Evolutionary conservation across 768 basidiomycete genomes (phyloP).

Genomic region (Clathrus columnatus): DNA sequence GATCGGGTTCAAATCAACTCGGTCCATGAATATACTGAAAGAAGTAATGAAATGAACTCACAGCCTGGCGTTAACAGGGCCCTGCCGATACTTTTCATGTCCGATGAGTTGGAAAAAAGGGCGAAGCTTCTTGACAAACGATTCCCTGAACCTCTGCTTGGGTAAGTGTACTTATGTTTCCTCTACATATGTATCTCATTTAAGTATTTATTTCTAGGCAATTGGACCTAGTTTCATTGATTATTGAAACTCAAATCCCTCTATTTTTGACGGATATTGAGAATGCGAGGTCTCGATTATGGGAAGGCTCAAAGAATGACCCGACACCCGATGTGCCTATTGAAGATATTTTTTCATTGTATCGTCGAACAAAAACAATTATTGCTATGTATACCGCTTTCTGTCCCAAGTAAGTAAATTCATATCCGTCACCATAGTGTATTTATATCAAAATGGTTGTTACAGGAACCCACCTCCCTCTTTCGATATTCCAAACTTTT

Average conservation of each 20-base stretch:
- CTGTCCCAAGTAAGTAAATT: slow-evolving; percentile 54
- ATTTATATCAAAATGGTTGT: slow-evolving; percentile 1
- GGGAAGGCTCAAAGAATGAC: slow-evolving; percentile 79
- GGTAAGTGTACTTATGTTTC: slow-evolving; percentile 37
- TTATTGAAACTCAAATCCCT: slow-evolving; percentile 61
- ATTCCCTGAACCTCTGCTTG: slow-evolving; percentile 76
- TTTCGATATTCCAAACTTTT: slow-evolving; percentile 70
- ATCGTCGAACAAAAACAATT: slow-evolving; percentile 66
- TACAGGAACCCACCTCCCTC: slow-evolving; percentile 28
- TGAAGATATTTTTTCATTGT: slow-evolving; percentile 83
- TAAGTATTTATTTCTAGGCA: slow-evolving; percentile 31
- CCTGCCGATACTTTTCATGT: slow-evolving; percentile 72
- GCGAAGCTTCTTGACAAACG: slow-evolving; percentile 79
- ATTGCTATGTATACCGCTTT: slow-evolving; percentile 78
- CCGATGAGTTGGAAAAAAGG: slow-evolving; percentile 81
- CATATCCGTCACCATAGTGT: not conserved
- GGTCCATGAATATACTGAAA: slow-evolving; percentile 51
- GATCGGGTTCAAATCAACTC: slow-evolving; percentile 54
- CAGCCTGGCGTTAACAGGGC: slow-evolving; percentile 76
- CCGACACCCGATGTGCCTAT: slow-evolving; percentile 84
- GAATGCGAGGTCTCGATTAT: slow-evolving; percentile 59
- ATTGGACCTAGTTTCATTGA: slow-evolving; percentile 67
- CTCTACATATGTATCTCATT: slow-evolving; percentile 1
- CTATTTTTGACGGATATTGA: slow-evolving; percentile 59
- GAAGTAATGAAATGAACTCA: slow-evolving; percentile 53